Percentiles rank a stretch among this genome's conserved stretches.
Evolutionary conservation across 768 basidiomycete species (phyloP).

Genomic region (Podaxis pistillaris): DNA sequence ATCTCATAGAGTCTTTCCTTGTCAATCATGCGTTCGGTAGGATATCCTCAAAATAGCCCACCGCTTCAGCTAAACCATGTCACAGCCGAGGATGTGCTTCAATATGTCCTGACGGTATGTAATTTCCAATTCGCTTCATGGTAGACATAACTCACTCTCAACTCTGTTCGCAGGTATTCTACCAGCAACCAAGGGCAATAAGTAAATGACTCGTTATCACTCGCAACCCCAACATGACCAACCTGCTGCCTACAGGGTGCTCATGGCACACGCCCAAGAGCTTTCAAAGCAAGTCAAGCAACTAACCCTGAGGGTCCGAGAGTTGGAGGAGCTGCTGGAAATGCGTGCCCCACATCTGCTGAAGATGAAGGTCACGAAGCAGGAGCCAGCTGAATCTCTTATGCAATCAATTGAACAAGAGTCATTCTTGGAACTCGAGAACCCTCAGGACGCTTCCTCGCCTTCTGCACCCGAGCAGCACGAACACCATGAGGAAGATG

Average conservation of each 20-base stretch:
- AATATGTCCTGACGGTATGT: constrained; percentile 50
- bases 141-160: neutral
- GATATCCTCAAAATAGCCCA: neutral
- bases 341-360: constrained; percentile 11
- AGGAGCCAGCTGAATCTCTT: constrained; percentile 1
- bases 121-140: neutral
- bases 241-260: constrained; percentile 33
- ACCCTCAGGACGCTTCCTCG: neutral
- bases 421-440: neutral
- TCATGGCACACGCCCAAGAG: constrained; percentile 48
- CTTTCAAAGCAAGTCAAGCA: constrained; percentile 46
- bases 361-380: constrained; percentile 10
- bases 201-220: constrained; percentile 30
- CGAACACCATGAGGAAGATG: constrained; percentile 15
- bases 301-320: constrained; percentile 39
- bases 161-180: constrained; percentile 35
- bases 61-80: neutral
- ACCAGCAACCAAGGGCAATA: constrained; percentile 56
- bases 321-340: constrained; percentile 44
- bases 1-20: constrained; percentile 44
- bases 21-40: constrained; percentile 49
- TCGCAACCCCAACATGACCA: neutral
- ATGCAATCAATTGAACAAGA: neutral
- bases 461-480: neutral
- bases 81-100: constrained; percentile 47